Evolutionary conservation across 2,329 filamentous ascomycete genomes (phyloP).

Genomic region (Monascus ruber): DNA sequence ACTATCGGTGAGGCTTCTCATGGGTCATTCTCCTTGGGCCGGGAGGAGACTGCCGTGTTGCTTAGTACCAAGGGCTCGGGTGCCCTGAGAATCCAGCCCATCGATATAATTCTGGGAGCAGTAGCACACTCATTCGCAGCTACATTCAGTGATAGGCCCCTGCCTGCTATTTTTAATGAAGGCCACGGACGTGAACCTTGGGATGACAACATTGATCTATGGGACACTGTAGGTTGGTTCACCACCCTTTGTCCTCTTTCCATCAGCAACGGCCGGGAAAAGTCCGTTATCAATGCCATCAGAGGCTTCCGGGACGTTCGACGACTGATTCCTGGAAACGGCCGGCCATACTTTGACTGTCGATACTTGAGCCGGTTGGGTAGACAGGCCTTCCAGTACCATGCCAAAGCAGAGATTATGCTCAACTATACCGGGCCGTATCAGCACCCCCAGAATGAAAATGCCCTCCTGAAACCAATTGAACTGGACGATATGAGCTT

Average conservation of each 20-base stretch:
- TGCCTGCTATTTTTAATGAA: slow-evolving; percentile 10
- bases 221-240: slow-evolving; percentile 11
- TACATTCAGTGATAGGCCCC: slow-evolving; percentile 5
- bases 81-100: slow-evolving; percentile 2
- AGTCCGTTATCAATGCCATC: slow-evolving; percentile 2
- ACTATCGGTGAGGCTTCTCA: slow-evolving; percentile 1
- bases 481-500: too few relatives aligned
- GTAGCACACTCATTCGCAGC: slow-evolving; percentile 5
- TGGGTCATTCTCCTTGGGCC: slow-evolving; percentile 1
- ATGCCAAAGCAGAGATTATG: slow-evolving; percentile 8
- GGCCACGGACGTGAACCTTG: slow-evolving; percentile 11
- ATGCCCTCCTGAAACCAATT: slow-evolving; percentile 2
- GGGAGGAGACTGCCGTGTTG: not conserved
- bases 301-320: slow-evolving; percentile 26
- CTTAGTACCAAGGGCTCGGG: slow-evolving; percentile 2
- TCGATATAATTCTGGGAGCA: slow-evolving; percentile 7
- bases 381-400: slow-evolving; percentile 6
- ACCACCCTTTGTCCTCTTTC: slow-evolving; percentile 8
- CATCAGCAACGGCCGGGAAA: not conserved
- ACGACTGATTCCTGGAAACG: slow-evolving; percentile 23
- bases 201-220: slow-evolving; percentile 8
- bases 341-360: slow-evolving; percentile 28
- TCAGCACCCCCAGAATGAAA: slow-evolving; percentile 3
- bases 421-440: slow-evolving; percentile 9
- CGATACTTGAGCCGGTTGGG: slow-evolving; percentile 20